A percentile compares a stretch with the other conserved stretches of the same genome.
Conservation (phyloP, 139 green algal genomes). For the Yamagishiella unicocca region DNA sequence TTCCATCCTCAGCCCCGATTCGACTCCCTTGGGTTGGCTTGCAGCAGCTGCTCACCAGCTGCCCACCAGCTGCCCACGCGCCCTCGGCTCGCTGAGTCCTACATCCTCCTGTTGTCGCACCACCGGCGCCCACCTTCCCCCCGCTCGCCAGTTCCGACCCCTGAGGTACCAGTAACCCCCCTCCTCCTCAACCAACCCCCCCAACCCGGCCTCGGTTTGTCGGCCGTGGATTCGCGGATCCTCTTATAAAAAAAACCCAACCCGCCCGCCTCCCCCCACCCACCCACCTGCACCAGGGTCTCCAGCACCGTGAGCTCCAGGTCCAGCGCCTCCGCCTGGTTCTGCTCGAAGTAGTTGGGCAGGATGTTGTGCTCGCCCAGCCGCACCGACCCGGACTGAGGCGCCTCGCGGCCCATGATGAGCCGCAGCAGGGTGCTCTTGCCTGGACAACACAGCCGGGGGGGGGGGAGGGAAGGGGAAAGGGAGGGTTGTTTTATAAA, state of each 20-base stretch:
- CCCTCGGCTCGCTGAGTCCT: no score
- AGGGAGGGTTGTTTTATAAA: not conserved
- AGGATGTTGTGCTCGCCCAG: slow-evolving; percentile 89
- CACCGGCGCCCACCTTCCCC: no score
- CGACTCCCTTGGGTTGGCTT: no score
- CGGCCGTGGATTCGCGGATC: no score
- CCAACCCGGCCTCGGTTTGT: no score
- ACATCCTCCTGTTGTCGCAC: no score
- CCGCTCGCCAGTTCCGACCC: no score
- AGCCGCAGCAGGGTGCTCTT: slow-evolving; percentile 98
- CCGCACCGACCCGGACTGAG: slow-evolving; percentile 66
- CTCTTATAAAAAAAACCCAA: no score
- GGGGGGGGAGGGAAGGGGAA: not conserved
- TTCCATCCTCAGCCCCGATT: no score
- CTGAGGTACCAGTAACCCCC: not conserved
- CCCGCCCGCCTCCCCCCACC: not conserved
- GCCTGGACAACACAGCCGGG: slow-evolving; percentile 75
- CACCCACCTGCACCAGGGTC: slow-evolving; percentile 86
- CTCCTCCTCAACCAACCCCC: not conserved
- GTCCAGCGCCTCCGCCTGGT: slow-evolving; percentile 97
- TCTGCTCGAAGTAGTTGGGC: slow-evolving; percentile 98
- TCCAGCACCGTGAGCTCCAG: slow-evolving; percentile 86
- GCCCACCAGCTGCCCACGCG: no score
- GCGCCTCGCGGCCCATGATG: slow-evolving; percentile 92
- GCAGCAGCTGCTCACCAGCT: no score